These are phyloP conservation scores for Magnolia kwangsiensis DNA, from an alignment of 164 flowering plant genomes.

Conservation along the genomic window DNA sequence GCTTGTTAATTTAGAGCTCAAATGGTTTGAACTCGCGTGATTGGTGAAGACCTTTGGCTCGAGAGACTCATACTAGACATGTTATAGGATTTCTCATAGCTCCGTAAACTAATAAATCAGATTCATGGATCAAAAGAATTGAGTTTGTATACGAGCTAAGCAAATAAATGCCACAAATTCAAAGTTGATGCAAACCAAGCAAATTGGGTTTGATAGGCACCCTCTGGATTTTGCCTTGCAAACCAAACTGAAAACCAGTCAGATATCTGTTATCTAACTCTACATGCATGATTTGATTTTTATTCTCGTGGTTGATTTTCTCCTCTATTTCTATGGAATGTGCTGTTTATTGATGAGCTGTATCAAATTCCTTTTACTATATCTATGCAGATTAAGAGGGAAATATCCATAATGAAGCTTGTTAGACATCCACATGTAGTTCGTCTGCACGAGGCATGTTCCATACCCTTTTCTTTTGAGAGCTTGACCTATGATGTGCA, in stretches of 20 bases:
- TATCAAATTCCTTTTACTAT: constrained; percentile 2
- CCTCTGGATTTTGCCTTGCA: not conserved
- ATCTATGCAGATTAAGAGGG: constrained; percentile 79
- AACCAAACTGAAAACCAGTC: not conserved
- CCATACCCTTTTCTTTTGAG: not conserved
- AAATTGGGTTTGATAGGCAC: not conserved
- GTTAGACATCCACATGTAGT: constrained; percentile 96
- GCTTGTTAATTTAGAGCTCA: not conserved
- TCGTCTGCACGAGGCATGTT: constrained; percentile 78
- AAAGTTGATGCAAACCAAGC: not conserved
- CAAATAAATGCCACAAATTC: not conserved
- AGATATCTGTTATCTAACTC: not conserved
- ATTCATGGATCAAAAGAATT: not conserved
- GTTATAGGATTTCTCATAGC: not conserved
- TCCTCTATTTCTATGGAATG: not conserved
- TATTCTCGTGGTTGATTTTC: not conserved
- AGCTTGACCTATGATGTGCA: not conserved
- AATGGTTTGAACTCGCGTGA: not conserved
- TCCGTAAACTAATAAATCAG: not conserved
- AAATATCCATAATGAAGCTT: constrained; percentile 97
- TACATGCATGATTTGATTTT: not conserved
- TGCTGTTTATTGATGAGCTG: not conserved
- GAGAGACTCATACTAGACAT: not conserved
- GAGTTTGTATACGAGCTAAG: not conserved
- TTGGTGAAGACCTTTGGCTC: not conserved